Evolutionary conservation across 345 rosid species (phyloP), one percentile per base, ranked within the genome.

Genomic region (Hibiscus syriacus): DNA sequence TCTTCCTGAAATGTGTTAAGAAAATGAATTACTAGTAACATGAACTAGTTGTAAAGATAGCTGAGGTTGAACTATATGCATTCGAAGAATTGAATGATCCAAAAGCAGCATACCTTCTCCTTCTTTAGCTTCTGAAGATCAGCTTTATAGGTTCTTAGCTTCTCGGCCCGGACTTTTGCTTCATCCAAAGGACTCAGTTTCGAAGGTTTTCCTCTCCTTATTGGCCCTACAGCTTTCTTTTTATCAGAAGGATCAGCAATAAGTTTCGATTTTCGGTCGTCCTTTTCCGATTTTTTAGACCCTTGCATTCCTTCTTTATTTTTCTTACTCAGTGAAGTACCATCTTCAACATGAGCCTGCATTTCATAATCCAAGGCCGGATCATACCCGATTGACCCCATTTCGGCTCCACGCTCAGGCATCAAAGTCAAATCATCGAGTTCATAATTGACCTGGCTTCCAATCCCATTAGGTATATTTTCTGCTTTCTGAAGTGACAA

Each of bases 91-190:
- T 39, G 39, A 58, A 50, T 23, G 19, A 34, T 64, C 30, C 45
- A 52, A 36, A 19, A 34, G 46, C 3, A 26, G 63, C 14, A 71
- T 76, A 94, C 98, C 92, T 87, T 90, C 75, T 92, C 96, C 80
- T 90, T 95, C 83, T 90, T 95, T 78, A 95, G 69, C 79, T 92
- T 92, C 90, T 84, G 90, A 66, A 95, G 89, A 74, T 95, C 99
- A 76, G 96, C 96, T 83, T 95, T 95, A 70, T 77, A 95, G 54
- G 74, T 79, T 76, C 99, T 90, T 57, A 95, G 87, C 76, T 74
- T 87, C 73, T 95, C 98, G 68, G 99, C 99, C 25, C 99, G 98
- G 17, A 86, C 93, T 77, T 68, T 84, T 60, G 98, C 98, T 84
- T 92, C 99, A 65, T 95, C 98, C 80, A 85, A 73, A 73, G 97